Base-by-base conservation (phyloP, 257 asterid genomes). In the Salvia rosmarinus region DNA sequence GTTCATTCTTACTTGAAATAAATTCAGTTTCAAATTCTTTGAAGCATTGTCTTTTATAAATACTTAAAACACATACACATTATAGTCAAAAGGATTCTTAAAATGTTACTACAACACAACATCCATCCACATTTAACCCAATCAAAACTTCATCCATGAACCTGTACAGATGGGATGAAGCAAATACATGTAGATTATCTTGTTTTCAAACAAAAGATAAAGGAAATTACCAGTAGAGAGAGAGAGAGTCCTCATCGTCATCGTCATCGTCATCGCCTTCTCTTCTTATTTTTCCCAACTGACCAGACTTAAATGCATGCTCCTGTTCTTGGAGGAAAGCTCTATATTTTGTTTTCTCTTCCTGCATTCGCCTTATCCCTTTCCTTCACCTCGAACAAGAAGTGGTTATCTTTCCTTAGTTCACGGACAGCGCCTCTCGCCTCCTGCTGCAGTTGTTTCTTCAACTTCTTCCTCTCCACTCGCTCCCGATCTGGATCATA, bases 251-350 rank as follows among this genome's bases (percentile, higher is more conserved):
- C n/a, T n/a, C n/a, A n/a, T n/a, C n/a, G n/a, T n/a, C n/a, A 30
- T n/a, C n/a, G n/a, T 4, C 39, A 34, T 34, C 39, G 6, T 90
- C 89, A 86, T 86, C 90, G 84, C 72, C 93, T 83, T 76, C 95
- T 88, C 78, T 86, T 93, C 67, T 70, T 80, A 77, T 85, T 85
- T 67, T 85, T 87, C 16, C 99, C 80, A 95, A 62, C 71, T 91
- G 99, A 49, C 98, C 98, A 25, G 99, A 95, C 75, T 91, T 95
- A 52, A 83, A 91, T 0, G 96, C 96, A 68, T 88, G 95, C 74
- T 95, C 99, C 60, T 95, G 99, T 68, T 95, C 99, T 85, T 95
- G 98, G 32, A 95, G 98, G 68, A 95, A 89, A 70, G 98, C 95
- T 71, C 82, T 79, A 25, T 50, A 39, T 78, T 85, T 87, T 64